Conservation (phyloP, 257 asterid genomes). For the Penstemon davidsonii region DNA sequence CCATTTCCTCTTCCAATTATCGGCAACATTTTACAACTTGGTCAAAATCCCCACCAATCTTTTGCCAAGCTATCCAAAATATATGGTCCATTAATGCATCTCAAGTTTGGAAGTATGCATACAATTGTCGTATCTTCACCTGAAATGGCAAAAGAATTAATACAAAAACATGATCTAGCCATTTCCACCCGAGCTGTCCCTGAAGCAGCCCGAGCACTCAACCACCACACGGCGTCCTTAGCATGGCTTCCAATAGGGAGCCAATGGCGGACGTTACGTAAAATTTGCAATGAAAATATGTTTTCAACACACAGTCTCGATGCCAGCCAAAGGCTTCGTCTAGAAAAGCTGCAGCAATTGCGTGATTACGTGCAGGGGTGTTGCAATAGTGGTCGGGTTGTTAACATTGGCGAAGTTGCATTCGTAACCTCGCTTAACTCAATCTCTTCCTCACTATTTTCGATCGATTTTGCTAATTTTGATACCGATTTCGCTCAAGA, state of each 20-base stretch:
- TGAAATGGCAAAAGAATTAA: neutral
- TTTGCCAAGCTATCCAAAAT: neutral
- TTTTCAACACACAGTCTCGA: neutral
- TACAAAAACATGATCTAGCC: neutral
- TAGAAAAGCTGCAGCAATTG: neutral
- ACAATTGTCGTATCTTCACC: constrained; percentile 3
- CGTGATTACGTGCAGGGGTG: neutral
- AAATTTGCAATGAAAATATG: neutral
- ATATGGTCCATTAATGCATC: constrained; percentile 6
- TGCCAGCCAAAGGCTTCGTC: neutral
- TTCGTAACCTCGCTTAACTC: neutral
- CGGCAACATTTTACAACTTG: neutral
- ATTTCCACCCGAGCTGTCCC: neutral
- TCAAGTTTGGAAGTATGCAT: constrained; percentile 2
- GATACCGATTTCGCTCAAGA: neutral
- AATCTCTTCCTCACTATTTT: neutral
- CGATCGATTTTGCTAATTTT: neutral
- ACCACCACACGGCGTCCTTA: neutral
- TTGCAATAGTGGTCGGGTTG: neutral
- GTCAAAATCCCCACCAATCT: neutral
- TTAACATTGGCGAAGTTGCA: neutral
- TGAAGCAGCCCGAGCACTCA: neutral
- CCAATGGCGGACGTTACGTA: neutral
- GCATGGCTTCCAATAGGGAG: neutral
- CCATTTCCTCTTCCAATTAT: neutral